A percentile compares a stretch with the other conserved stretches of the same genome.
Evolutionary conservation across 2,329 filamentous ascomycete genomes (phyloP).

Genomic region (Talaromyces sp.): DNA sequence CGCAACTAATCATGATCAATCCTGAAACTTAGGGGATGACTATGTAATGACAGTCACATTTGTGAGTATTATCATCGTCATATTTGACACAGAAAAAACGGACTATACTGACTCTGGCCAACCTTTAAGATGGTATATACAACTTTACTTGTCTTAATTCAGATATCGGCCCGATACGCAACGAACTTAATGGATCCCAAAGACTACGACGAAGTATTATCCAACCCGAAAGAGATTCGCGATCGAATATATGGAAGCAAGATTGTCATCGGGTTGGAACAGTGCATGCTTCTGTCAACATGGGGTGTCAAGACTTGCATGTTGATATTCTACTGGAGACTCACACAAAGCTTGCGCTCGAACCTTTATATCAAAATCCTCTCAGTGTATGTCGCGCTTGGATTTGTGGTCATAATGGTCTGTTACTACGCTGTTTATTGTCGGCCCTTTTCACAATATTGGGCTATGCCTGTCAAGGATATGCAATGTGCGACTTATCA

Average conservation of each 20-base stretch:
- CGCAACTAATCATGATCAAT: not conserved
- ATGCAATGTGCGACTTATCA: constrained; percentile 46
- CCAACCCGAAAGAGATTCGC: constrained; percentile 43
- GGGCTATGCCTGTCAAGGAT: constrained; percentile 49
- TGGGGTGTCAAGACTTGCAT: constrained; percentile 58
- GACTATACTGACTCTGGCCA: not conserved
- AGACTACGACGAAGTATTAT: constrained; percentile 33
- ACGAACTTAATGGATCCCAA: constrained; percentile 45
- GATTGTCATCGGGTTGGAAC: constrained; percentile 53
- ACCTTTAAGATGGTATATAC: constrained; percentile 39
- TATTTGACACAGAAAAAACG: not conserved
- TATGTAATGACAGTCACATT: constrained; percentile 42
- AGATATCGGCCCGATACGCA: constrained; percentile 39
- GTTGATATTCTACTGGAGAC: constrained; percentile 52
- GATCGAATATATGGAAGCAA: constrained; percentile 52
- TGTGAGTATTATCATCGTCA: constrained; percentile 30
- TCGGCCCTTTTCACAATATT: constrained; percentile 54
- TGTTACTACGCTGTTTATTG: constrained; percentile 55
- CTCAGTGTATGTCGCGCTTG: constrained; percentile 45
- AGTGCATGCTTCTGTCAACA: constrained; percentile 53
- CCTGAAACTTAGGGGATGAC: constrained; percentile 35
- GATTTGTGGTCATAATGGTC: constrained; percentile 53
- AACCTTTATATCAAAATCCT: constrained; percentile 45
- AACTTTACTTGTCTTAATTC: constrained; percentile 38
- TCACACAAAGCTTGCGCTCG: constrained; percentile 44